Percentiles rank a stretch among this genome's conserved stretches.
Conservation (phyloP, 2,329 filamentous ascomycete genomes). For the Neonectria faginata region DNA sequence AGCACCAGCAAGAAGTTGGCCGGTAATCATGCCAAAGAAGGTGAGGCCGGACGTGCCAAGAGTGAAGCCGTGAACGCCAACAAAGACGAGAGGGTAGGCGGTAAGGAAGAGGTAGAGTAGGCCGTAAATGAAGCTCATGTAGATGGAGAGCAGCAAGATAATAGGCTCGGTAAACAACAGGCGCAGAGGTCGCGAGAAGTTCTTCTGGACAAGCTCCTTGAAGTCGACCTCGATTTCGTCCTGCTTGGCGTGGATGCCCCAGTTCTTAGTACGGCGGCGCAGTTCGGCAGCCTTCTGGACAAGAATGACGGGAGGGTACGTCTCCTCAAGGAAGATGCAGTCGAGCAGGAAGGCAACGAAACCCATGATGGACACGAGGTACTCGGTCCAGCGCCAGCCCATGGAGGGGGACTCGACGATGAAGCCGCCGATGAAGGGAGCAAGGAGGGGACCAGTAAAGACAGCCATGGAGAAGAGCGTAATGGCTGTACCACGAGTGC, state of each 20-base stretch:
- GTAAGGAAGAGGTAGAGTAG: constrained; percentile 88
- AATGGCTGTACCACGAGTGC: constrained; percentile 64
- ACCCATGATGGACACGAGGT: constrained; percentile 72
- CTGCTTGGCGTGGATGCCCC: constrained; percentile 78
- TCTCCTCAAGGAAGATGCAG: constrained; percentile 74
- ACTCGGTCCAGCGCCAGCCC: constrained; percentile 81
- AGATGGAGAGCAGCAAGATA: constrained; percentile 74
- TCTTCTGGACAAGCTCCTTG: constrained; percentile 72
- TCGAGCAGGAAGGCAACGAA: constrained; percentile 69
- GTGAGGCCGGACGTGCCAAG: constrained; percentile 79
- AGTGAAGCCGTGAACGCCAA: constrained; percentile 76
- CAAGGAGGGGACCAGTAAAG: constrained; percentile 75
- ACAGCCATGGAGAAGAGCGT: constrained; percentile 62
- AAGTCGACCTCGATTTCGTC: constrained; percentile 78
- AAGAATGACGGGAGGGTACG: constrained; percentile 76
- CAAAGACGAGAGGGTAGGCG: constrained; percentile 85
- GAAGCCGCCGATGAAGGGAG: constrained; percentile 77
- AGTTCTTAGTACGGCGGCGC: constrained; percentile 73
- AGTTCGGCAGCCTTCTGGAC: constrained; percentile 70
- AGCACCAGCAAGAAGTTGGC: constrained; percentile 75
- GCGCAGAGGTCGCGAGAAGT: constrained; percentile 73
- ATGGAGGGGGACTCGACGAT: constrained; percentile 70
- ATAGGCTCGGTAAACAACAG: constrained; percentile 78
- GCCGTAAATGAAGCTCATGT: constrained; percentile 81
- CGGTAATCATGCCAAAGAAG: constrained; percentile 86